Evolutionary conservation across 139 green algal species (phyloP).

Genomic region (Microglena sp.): DNA sequence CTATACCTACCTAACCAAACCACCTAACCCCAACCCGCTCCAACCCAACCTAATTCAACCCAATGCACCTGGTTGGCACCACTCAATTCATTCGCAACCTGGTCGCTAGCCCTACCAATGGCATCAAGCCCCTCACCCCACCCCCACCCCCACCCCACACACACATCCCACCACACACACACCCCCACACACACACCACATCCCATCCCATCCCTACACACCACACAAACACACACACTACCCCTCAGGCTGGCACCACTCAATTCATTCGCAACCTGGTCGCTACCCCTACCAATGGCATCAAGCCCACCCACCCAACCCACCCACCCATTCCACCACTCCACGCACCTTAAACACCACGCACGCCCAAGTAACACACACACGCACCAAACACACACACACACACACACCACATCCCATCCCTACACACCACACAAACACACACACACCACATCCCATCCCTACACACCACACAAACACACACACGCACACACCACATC

Average conservation of each 20-base stretch:
- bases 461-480: no score
- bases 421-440: no score
- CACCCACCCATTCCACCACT: neutral
- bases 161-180: neutral
- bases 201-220: no score
- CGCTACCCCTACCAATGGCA: neutral
- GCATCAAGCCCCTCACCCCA: slow-evolving; percentile 1
- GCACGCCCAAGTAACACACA: no score
- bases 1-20: no score
- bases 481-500: no score
- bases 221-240: no score
- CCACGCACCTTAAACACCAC: slow-evolving; percentile 18
- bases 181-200: no score
- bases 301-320: slow-evolving; percentile 4
- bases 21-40: no score
- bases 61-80: slow-evolving; percentile 48
- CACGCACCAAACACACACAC: neutral
- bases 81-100: slow-evolving; percentile 60
- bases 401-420: no score
- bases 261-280: slow-evolving; percentile 47
- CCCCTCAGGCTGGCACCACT: slow-evolving; percentile 55
- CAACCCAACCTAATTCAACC: no score
- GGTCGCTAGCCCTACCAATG: slow-evolving; percentile 10
- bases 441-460: slow-evolving; percentile 36
- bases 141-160: neutral